These are phyloP conservation scores for Diaporthe sp. DNA, from an alignment of 2,329 filamentous ascomycete species.

Conservation along the genomic window DNA sequence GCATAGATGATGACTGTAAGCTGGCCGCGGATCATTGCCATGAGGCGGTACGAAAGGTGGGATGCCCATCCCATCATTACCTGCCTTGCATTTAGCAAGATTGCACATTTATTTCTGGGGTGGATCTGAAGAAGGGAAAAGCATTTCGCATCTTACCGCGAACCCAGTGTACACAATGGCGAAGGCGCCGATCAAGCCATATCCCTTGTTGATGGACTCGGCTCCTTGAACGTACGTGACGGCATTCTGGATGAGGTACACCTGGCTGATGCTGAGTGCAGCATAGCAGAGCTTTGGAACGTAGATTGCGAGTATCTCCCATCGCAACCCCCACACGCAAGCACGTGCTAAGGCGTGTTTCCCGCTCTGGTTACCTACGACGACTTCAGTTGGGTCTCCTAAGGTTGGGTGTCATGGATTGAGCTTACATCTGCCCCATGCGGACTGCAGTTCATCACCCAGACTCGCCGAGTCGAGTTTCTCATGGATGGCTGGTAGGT, in stretches of 20 bases:
- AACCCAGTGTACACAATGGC: slow-evolving; percentile 41
- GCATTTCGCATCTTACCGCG: slow-evolving; percentile 24
- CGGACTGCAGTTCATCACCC: slow-evolving; percentile 56
- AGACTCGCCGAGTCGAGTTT: slow-evolving; percentile 42
- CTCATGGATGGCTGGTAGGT: slow-evolving; percentile 39
- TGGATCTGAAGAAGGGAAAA: not conserved
- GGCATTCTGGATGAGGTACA: slow-evolving; percentile 28
- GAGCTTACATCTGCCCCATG: slow-evolving; percentile 47
- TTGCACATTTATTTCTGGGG: not conserved
- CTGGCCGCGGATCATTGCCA: slow-evolving; percentile 46
- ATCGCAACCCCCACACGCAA: slow-evolving; percentile 19
- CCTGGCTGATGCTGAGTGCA: slow-evolving; percentile 14
- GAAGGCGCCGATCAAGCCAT: slow-evolving; percentile 36
- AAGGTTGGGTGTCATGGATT: not conserved
- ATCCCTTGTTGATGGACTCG: slow-evolving; percentile 20
- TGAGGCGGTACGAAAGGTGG: slow-evolving; percentile 42
- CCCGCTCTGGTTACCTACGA: not conserved
- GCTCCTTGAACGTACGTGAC: slow-evolving; percentile 3
- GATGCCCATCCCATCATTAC: slow-evolving; percentile 28
- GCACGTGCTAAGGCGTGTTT: slow-evolving; percentile 17
- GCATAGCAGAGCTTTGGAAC: slow-evolving; percentile 21
- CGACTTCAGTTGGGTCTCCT: not conserved
- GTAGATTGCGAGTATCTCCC: slow-evolving; percentile 12
- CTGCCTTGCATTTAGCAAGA: slow-evolving; percentile 39
- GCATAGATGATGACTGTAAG: slow-evolving; percentile 45